A percentile compares a stretch with the other conserved stretches of the same genome.
phyloP scores from a whole-genome alignment of 768 basidiomycete genomes.

The Serpula lacrymans region DNA sequence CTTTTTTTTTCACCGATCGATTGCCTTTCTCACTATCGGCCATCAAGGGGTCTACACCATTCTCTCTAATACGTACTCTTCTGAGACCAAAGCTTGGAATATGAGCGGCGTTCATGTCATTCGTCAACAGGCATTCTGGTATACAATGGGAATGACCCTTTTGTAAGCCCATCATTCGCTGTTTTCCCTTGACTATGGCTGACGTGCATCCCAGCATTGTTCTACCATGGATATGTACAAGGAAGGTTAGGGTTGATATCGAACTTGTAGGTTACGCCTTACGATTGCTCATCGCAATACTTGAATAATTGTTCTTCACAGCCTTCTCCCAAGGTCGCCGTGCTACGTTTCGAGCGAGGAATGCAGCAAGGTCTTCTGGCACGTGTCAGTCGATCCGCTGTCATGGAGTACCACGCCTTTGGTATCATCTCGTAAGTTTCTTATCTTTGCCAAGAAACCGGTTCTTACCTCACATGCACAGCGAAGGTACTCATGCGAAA shows the following conservation, averaged over 20 bases:
- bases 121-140: conserved; percentile 77
- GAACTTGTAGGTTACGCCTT: conserved; percentile 55
- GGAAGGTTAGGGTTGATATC: conserved; percentile 70
- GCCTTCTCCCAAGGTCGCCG: conserved; percentile 78
- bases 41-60: conserved; percentile 69
- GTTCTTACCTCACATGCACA: conserved; percentile 24
- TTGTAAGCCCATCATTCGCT: conserved; percentile 45
- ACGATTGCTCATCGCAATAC: background rate
- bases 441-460: conserved; percentile 2
- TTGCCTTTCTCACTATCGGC: conserved; percentile 18
- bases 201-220: conserved; percentile 43
- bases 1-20: background rate
- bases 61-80: conserved; percentile 60
- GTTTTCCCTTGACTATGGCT: conserved; percentile 6
- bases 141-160: conserved; percentile 65
- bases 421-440: conserved; percentile 66
- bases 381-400: conserved; percentile 65
- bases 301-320: conserved; percentile 23
- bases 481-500: conserved; percentile 69
- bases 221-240: conserved; percentile 73
- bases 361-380: conserved; percentile 83
- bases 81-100: conserved; percentile 53
- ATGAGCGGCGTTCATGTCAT: conserved; percentile 50
- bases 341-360: conserved; percentile 75
- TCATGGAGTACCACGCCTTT: conserved; percentile 83